Conservation (phyloP, 805 yeast species). For the Yamadazyma endophytica region DNA sequence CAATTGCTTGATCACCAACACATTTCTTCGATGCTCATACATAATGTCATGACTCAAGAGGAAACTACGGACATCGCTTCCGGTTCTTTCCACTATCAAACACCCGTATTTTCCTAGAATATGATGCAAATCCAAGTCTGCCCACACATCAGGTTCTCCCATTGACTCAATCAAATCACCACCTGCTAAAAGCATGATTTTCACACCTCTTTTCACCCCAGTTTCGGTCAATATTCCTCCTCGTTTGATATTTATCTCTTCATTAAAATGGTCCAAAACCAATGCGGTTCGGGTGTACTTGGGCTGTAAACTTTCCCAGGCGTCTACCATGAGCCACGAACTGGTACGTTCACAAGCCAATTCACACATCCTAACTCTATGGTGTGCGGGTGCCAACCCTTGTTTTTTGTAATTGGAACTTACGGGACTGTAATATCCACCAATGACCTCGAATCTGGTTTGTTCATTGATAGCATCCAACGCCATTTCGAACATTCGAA, state of each 20-base stretch:
- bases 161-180: conserved; percentile 96
- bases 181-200: conserved; percentile 94
- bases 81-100: conserved; percentile 93
- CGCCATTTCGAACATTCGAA: conserved; percentile 99
- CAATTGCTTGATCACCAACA: conserved; percentile 89
- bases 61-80: conserved; percentile 91
- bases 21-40: conserved; percentile 94
- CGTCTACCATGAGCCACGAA: conserved; percentile 98
- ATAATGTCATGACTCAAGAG: conserved; percentile 90
- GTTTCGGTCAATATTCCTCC: conserved; percentile 70
- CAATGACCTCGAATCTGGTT: conserved; percentile 91
- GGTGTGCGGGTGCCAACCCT: conserved; percentile 84
- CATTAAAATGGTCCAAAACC: conserved; percentile 93
- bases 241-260: conserved; percentile 85
- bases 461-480: conserved; percentile 87
- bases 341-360: conserved; percentile 95
- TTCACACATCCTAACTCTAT: conserved; percentile 97
- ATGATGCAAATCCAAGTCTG: conserved; percentile 90
- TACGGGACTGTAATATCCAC: conserved; percentile 95
- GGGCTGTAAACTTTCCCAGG: conserved; percentile 95
- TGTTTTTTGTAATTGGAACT: conserved; percentile 88
- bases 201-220: conserved; percentile 70
- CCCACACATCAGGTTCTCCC: conserved; percentile 99
- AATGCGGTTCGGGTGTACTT: conserved; percentile 90
- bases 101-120: conserved; percentile 96